Base-by-base conservation (phyloP, 768 basidiomycete genomes). In the Hygrophoropsis aurantiaca region DNA sequence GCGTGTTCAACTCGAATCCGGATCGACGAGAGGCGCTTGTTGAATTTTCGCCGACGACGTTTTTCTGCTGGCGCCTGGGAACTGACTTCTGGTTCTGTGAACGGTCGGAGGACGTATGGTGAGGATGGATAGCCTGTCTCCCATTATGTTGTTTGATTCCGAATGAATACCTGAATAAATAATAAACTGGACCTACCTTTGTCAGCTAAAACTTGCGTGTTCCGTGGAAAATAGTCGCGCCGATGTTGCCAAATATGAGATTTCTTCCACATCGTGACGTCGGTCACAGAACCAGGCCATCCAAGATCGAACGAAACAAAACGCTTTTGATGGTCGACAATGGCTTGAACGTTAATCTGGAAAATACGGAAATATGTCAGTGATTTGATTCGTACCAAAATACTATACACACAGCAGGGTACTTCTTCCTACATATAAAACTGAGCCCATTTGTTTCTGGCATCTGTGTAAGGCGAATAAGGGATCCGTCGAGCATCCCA, bases 1-100 rank as follows among this genome's bases (percentile, higher is more conserved):
- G 57, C 47, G 54, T 67, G 66, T 42, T 67, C 60, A n/a, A 61
- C 49, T 19, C n/a, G 11, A 23, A 63, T 60, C 2, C 52, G 52
- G 3, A 57, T 27, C 0, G 15, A 30, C 7, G 60, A 63, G 3
- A 65, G 57, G 7, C 23, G 40, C 3, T 39, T 27, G 36, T 62
- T 63, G 25, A 59, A 65, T 4, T 45, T 42, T 2, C 48, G 52
- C 42, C 51, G 54, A 6, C 43, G 50, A 19, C 40, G 13, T n/a
- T 47, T 25, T 4, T 51, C 46, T 3, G 15, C 11, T 10, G 3
- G 5, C 4, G 41, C 49, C 16, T 44, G 39, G 16, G 19, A 13
- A 6, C 40, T 21, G 11, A 63, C 19, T 39, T 65, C 58, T 1
- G 46, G 47, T 16, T 63, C 61, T 36, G 49, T 48, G 45, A 61